A percentile compares a stretch with the other conserved stretches of the same genome.
Conservation (phyloP, 306 rosid genomes). For the Lupinus albus region DNA sequence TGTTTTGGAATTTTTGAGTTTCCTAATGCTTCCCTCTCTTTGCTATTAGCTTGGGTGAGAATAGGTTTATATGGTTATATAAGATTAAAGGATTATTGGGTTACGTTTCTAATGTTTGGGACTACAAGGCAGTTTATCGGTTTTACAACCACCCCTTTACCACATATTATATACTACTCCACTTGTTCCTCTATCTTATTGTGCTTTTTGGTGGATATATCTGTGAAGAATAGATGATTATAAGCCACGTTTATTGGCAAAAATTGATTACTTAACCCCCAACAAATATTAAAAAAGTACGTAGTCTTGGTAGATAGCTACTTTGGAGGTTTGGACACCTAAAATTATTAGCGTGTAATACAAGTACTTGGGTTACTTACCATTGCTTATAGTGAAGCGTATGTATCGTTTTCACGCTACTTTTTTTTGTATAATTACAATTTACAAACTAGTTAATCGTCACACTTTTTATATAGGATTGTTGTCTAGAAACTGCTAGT, state of each 20-base stretch:
- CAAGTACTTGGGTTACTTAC: conserved; percentile 40
- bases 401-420: conserved; percentile 19
- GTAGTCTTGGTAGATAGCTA: conserved; percentile 18
- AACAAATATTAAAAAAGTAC: conserved; percentile 44
- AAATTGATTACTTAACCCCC: conserved; percentile 71
- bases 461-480: no score
- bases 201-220: conserved; percentile 55
- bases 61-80: conserved; percentile 5
- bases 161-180: background rate
- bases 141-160: conserved; percentile 55
- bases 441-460: background rate
- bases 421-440: background rate
- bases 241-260: conserved; percentile 52
- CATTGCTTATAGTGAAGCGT: conserved; percentile 6
- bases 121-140: conserved; percentile 60
- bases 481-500: no score
- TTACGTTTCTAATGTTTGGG: conserved; percentile 28
- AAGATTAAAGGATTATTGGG: conserved; percentile 35
- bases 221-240: conserved; percentile 51
- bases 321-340: conserved; percentile 32
- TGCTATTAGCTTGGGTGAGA: conserved; percentile 16
- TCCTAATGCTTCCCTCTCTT: background rate
- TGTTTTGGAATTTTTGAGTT: background rate
- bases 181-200: background rate
- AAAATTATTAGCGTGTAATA: conserved; percentile 25